Evolutionary conservation across 768 basidiomycete species (phyloP).

Genomic region (Russula vinacea): DNA sequence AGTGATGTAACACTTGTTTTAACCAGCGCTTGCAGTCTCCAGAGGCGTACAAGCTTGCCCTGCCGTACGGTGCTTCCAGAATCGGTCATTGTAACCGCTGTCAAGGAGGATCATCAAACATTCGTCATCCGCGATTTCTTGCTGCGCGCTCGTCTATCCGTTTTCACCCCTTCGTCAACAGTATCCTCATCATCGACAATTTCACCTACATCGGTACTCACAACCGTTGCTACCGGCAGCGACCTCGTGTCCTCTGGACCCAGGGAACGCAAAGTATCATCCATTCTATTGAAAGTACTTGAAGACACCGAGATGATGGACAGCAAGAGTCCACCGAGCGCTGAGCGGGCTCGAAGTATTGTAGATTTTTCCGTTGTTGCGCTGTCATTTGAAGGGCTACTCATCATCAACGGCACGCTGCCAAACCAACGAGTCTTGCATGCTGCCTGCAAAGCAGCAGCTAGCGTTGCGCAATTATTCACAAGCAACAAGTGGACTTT

Average conservation of each 20-base stretch:
- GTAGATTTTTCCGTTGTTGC: conserved; percentile 68
- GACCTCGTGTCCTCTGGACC: conserved; percentile 49
- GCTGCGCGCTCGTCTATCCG: conserved; percentile 60
- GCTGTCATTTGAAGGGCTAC: conserved; percentile 64
- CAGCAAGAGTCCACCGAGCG: conserved; percentile 42
- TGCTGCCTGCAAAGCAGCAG: conserved; percentile 53
- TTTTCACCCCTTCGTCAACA: conserved; percentile 32
- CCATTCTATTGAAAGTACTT: conserved; percentile 60
- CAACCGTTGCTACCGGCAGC: conserved; percentile 12
- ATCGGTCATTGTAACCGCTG: conserved; percentile 56
- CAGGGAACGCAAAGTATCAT: conserved; percentile 60
- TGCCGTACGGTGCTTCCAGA: conserved; percentile 64
- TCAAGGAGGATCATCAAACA: conserved; percentile 57
- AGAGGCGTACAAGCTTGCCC: conserved; percentile 45
- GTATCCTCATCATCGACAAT: conserved; percentile 10
- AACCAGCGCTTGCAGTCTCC: conserved; percentile 58
- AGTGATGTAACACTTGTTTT: conserved; percentile 64
- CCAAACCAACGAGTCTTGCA: conserved; percentile 62
- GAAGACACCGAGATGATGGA: conserved; percentile 48
- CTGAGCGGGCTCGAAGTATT: conserved; percentile 61
- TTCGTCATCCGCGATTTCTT: conserved; percentile 66
- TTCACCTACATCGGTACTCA: background rate
- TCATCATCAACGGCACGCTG: conserved; percentile 61
- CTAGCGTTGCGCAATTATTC: conserved; percentile 42
- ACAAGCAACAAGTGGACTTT: conserved; percentile 50